Conservation (phyloP, 1,139 yeast species). For the Starmera stellimalicola region DNA sequence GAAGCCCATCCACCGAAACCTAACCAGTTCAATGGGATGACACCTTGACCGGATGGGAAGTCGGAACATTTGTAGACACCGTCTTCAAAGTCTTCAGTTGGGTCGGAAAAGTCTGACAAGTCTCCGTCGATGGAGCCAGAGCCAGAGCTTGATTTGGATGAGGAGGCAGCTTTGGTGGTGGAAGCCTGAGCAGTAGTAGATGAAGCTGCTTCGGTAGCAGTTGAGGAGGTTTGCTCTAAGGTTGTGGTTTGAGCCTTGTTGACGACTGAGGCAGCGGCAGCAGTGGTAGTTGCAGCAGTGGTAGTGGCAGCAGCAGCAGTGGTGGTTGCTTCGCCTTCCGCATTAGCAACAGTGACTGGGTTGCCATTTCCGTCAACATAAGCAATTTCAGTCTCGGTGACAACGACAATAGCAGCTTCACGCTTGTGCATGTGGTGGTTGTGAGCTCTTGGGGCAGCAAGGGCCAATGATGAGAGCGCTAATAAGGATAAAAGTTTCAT, state of each 20-base stretch:
- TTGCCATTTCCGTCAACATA: conserved; percentile 31
- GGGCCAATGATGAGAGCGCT: conserved; percentile 26
- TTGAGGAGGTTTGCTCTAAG: conserved; percentile 8
- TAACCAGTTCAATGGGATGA: conserved; percentile 71
- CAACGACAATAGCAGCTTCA: conserved; percentile 43
- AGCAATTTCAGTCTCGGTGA: conserved; percentile 43
- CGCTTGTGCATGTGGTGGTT: conserved; percentile 50
- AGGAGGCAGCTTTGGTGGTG: conserved; percentile 6
- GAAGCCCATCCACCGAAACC: conserved; percentile 92
- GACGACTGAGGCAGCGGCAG: conserved; percentile 7
- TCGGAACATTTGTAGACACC: conserved; percentile 67
- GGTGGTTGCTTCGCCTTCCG: conserved; percentile 16
- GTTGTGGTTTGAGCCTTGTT: conserved; percentile 12
- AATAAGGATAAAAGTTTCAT: conserved; percentile 18
- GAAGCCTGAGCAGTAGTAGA: conserved; percentile 16
- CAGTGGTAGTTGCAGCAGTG: conserved; percentile 19
- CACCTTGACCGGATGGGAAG: conserved; percentile 92
- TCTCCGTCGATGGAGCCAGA: conserved; percentile 40
- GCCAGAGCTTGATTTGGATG: conserved; percentile 17
- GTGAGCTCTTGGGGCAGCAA: conserved; percentile 41
- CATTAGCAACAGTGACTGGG: conserved; percentile 11
- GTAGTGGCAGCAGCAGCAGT: conserved; percentile 13
- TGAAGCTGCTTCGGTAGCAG: conserved; percentile 18
- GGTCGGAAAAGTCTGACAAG: conserved; percentile 42
- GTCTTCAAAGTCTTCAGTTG: conserved; percentile 59